phyloP scores from a whole-genome alignment of 75 land plant species.

The Cunninghamia lanceolata region DNA sequence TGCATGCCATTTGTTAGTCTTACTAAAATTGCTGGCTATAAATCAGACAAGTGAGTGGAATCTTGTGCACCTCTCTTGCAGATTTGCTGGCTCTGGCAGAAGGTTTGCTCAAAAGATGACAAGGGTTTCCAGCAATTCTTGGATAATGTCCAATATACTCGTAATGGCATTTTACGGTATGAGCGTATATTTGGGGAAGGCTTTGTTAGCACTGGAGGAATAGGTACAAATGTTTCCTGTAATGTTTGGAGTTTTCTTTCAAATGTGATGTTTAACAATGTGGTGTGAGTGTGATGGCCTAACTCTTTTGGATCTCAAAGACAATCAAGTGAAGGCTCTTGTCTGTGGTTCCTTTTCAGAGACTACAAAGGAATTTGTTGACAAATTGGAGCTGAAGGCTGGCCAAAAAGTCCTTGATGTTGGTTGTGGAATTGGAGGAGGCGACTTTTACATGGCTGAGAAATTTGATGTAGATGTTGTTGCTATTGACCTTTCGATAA shows the following conservation, averaged over 20 bases:
- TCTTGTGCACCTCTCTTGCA: conserved; percentile 25
- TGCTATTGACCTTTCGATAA: conserved; percentile 97
- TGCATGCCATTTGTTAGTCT: background rate
- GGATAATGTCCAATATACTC: conserved; percentile 86
- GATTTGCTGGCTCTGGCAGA: conserved; percentile 99
- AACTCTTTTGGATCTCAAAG: background rate
- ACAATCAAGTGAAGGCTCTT: conserved; percentile 6
- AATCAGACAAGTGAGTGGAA: background rate
- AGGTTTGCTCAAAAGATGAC: conserved; percentile 59
- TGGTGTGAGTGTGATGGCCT: background rate
- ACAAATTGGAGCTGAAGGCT: conserved; percentile 75
- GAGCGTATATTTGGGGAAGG: conserved; percentile 98
- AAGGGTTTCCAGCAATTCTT: conserved; percentile 84
- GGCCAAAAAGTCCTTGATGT: conserved; percentile 96
- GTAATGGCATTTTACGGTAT: conserved; percentile 92
- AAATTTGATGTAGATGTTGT: conserved; percentile 83
- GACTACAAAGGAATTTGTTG: conserved; percentile 95
- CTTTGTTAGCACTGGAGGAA: conserved; percentile 96
- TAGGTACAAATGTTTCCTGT: conserved; percentile 43
- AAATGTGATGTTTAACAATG: background rate
- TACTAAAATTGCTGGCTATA: background rate
- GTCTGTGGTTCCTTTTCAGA: conserved; percentile 46
- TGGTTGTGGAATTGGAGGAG: conserved; percentile 99
- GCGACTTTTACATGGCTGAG: conserved; percentile 99
- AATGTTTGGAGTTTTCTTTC: background rate